These are phyloP conservation scores for Heterobasidion occidentale DNA, from an alignment of 1,284 basidiomycete species.

Conservation along the genomic window DNA sequence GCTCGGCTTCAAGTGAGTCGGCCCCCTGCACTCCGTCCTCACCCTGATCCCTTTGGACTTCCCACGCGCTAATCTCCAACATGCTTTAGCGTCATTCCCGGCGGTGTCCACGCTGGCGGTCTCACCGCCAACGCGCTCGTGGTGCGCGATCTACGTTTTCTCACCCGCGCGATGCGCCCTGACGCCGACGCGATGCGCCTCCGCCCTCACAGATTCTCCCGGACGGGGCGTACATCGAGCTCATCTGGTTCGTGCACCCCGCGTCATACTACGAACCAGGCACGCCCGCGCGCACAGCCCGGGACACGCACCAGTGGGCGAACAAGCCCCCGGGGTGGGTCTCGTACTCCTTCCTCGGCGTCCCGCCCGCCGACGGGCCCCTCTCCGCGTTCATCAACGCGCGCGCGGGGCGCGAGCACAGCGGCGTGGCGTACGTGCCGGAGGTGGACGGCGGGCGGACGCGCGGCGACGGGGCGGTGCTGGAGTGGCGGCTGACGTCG, in stretches of 20 bases:
- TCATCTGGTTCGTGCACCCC: slow-evolving; percentile 55
- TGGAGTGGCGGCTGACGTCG: slow-evolving; percentile 51
- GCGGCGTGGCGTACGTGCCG: slow-evolving; percentile 28
- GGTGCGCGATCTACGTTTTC: slow-evolving; percentile 23
- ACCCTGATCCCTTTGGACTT: neutral
- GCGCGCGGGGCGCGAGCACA: slow-evolving; percentile 30
- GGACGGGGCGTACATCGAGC: slow-evolving; percentile 60
- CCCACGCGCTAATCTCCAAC: neutral
- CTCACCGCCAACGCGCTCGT: slow-evolving; percentile 58
- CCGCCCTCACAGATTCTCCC: slow-evolving; percentile 34
- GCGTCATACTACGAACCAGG: slow-evolving; percentile 40
- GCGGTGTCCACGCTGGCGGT: slow-evolving; percentile 57
- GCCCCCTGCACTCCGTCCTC: neutral
- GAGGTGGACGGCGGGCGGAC: slow-evolving; percentile 44
- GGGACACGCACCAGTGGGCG: slow-evolving; percentile 45
- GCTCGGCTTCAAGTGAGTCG: slow-evolving; percentile 55
- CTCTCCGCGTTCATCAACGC: slow-evolving; percentile 45
- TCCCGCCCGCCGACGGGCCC: slow-evolving; percentile 24
- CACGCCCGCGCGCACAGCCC: slow-evolving; percentile 32
- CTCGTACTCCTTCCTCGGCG: slow-evolving; percentile 54
- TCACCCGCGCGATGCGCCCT: neutral
- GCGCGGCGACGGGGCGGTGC: slow-evolving; percentile 39
- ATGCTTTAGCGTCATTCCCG: slow-evolving; percentile 43
- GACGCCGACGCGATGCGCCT: neutral
- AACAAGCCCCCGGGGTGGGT: slow-evolving; percentile 51